These are phyloP conservation scores for Leccinum disarticulatum DNA, from an alignment of 768 basidiomycete species.

Conservation along the genomic window DNA sequence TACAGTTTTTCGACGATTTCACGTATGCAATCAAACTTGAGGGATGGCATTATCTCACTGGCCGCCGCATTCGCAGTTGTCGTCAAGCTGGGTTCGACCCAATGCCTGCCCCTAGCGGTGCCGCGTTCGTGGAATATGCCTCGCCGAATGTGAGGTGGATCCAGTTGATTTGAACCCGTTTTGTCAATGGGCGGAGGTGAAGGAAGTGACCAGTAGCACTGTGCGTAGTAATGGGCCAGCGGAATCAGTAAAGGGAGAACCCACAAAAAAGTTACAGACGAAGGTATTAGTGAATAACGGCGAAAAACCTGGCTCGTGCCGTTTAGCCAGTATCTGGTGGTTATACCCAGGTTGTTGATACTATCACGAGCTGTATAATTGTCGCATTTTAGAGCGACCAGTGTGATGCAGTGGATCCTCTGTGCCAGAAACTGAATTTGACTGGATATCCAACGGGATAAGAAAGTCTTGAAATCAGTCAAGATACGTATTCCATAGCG, in stretches of 20 bases:
- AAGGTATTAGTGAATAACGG: not conserved
- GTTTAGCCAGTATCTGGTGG: slow-evolving; percentile 39
- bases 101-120: slow-evolving; percentile 43
- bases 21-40: slow-evolving; percentile 34
- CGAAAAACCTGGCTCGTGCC: slow-evolving; percentile 53
- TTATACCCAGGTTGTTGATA: slow-evolving; percentile 42
- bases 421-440: slow-evolving; percentile 43
- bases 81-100: slow-evolving; percentile 41
- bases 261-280: slow-evolving; percentile 25
- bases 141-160: slow-evolving; percentile 46
- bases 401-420: slow-evolving; percentile 59
- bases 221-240: slow-evolving; percentile 49
- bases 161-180: slow-evolving; percentile 65
- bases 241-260: slow-evolving; percentile 57
- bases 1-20: not conserved
- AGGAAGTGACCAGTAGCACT: slow-evolving; percentile 50
- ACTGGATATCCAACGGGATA: too few species aligned
- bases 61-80: slow-evolving; percentile 42
- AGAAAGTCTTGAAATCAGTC: too few species aligned
- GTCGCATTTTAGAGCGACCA: slow-evolving; percentile 49
- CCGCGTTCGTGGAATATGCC: slow-evolving; percentile 47
- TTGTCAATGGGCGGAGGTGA: slow-evolving; percentile 48
- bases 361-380: slow-evolving; percentile 25
- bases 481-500: too few species aligned
- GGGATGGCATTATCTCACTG: slow-evolving; percentile 60